Percentiles rank a stretch among this genome's conserved stretches.
phyloP scores from a whole-genome alignment of 2,329 filamentous ascomycete genomes.

The Aspergillus puulaauensis region DNA sequence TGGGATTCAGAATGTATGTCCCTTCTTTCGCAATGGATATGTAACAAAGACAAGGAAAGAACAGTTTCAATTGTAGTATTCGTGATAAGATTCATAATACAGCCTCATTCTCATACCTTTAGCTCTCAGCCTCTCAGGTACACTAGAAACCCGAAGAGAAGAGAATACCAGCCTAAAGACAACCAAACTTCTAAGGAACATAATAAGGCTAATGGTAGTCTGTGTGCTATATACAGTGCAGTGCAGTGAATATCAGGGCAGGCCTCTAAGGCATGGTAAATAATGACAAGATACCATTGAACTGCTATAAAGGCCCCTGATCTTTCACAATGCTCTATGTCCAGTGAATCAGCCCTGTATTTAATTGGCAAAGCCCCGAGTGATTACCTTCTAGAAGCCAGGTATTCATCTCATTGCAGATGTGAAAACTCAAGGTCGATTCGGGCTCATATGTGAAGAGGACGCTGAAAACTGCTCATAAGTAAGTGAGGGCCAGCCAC shows the following conservation, averaged over 20 bases:
- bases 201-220: not conserved
- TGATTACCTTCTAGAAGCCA: not conserved
- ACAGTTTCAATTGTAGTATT: not conserved
- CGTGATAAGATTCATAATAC: not conserved
- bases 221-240: not conserved
- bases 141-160: not conserved
- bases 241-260: not conserved
- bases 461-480: not conserved
- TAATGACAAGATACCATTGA: not conserved
- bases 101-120: too few relatives aligned
- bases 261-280: not conserved
- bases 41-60: not conserved
- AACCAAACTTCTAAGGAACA: not conserved
- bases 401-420: too few relatives aligned
- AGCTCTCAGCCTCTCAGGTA: not conserved
- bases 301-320: not conserved
- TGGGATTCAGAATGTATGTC: too few relatives aligned
- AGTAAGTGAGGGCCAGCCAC: conserved; percentile 2
- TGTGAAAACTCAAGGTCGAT: too few relatives aligned
- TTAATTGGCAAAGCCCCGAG: not conserved
- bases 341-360: not conserved
- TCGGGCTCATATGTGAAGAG: not conserved
- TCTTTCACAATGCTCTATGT: not conserved
- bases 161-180: not conserved
- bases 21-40: not conserved